Conservation (phyloP, 306 rosid species). For the Acacia acuminata region DNA sequence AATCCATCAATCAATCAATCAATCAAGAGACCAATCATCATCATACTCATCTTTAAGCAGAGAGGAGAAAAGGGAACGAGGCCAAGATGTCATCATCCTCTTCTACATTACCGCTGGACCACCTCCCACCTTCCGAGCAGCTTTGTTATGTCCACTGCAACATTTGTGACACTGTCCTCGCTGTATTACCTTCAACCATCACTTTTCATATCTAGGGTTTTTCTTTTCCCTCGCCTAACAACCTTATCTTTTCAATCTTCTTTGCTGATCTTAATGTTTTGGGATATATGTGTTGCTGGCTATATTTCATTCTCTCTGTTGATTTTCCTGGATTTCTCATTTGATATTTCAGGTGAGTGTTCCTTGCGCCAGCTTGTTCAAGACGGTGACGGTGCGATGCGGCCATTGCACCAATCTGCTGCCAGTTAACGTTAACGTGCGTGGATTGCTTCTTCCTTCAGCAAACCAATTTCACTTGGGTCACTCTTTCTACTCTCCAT, state of each 20-base stretch:
- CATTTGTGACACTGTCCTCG: slow-evolving; percentile 95
- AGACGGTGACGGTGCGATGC: slow-evolving; percentile 93
- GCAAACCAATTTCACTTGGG: slow-evolving; percentile 80
- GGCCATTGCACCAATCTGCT: slow-evolving; percentile 97
- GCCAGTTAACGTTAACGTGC: slow-evolving; percentile 94
- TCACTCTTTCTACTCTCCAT: slow-evolving; percentile 79
- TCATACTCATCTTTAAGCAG: slow-evolving; percentile 45
- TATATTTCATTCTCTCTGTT: slow-evolving; percentile 1
- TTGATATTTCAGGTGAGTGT: slow-evolving; percentile 70
- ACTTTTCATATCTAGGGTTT: slow-evolving; percentile 25
- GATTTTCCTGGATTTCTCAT: neutral
- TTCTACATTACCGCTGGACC: slow-evolving; percentile 73
- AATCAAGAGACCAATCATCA: slow-evolving; percentile 95
- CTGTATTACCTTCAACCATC: slow-evolving; percentile 46
- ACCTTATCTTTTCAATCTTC: neutral
- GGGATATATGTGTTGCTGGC: neutral
- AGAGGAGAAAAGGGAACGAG: slow-evolving; percentile 27
- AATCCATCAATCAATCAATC: slow-evolving; percentile 89
- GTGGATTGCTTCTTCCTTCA: slow-evolving; percentile 83
- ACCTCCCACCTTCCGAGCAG: slow-evolving; percentile 89
- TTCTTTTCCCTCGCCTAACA: neutral
- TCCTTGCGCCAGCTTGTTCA: slow-evolving; percentile 94
- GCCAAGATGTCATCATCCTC: slow-evolving; percentile 77
- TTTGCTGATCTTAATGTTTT: neutral
- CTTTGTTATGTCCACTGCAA: slow-evolving; percentile 97